These are phyloP conservation scores for Oehlia diaphana DNA, from an alignment of 192 early-diverging fungal species.

Conservation along the genomic window DNA sequence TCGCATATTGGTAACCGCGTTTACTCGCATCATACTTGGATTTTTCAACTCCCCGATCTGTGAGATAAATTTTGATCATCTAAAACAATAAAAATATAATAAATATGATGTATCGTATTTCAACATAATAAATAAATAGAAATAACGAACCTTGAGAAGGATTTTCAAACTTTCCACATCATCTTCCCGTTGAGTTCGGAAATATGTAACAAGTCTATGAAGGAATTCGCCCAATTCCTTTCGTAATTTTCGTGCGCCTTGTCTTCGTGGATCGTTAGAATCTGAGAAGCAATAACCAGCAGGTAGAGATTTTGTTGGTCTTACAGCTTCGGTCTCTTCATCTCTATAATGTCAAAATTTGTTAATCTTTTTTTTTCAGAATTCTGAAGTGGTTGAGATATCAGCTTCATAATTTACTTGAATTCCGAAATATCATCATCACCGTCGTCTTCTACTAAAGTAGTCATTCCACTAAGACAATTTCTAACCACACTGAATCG, in stretches of 20 bases:
- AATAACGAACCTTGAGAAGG: constrained; percentile 54
- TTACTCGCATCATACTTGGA: constrained; percentile 45
- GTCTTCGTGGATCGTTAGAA: constrained; percentile 46
- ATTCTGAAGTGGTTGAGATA: constrained; percentile 2
- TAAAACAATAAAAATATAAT: constrained; percentile 22
- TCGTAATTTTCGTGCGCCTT: constrained; percentile 52
- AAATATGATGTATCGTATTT: not conserved
- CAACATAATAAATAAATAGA: not conserved
- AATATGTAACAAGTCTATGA: constrained; percentile 50
- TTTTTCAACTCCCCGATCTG: constrained; percentile 57
- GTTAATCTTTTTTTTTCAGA: not conserved
- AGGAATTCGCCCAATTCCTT: constrained; percentile 53
- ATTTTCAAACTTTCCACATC: constrained; percentile 77
- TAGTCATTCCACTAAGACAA: constrained; percentile 53
- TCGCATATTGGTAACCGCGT: constrained; percentile 58
- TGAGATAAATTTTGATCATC: constrained; percentile 47
- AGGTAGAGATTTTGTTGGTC: constrained; percentile 42
- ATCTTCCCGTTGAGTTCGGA: constrained; percentile 60
- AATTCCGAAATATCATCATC: constrained; percentile 37
- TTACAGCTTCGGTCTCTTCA: constrained; percentile 41
- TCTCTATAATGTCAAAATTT: constrained; percentile 33
- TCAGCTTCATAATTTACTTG: constrained; percentile 37
- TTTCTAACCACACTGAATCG: constrained; percentile 50
- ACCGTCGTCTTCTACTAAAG: constrained; percentile 56
- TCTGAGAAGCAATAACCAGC: constrained; percentile 75